phyloP scores from a whole-genome alignment of 108 stramenopile genomes.

The Skeletonema potamos region DNA sequence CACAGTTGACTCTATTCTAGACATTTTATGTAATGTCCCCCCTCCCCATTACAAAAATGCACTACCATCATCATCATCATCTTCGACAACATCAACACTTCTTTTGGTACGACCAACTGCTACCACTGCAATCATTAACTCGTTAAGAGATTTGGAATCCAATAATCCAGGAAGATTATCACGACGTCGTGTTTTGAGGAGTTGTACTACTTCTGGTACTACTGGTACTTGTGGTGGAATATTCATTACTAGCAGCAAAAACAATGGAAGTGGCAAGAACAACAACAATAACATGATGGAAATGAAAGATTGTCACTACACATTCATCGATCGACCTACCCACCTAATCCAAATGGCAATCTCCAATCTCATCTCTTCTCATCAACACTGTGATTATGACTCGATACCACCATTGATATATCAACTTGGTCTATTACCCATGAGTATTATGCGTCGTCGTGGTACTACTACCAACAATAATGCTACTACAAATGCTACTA shows the following conservation, averaged over 20 bases:
- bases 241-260: background rate
- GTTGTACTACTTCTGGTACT: background rate
- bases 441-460: background rate
- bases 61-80: background rate
- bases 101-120: background rate
- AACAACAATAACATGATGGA: background rate
- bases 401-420: slow-evolving; percentile 45
- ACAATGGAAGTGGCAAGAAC: background rate
- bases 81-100: background rate
- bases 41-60: background rate
- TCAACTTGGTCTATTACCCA: slow-evolving; percentile 35
- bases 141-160: slow-evolving; percentile 28
- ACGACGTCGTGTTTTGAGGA: slow-evolving; percentile 15
- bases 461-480: background rate
- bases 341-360: slow-evolving; percentile 7
- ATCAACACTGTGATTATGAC: slow-evolving; percentile 7
- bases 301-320: slow-evolving; percentile 10
- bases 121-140: slow-evolving; percentile 18
- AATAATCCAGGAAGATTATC: slow-evolving; percentile 10
- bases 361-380: background rate
- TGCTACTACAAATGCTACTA: background rate
- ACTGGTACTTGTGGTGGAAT: background rate
- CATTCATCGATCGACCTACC: slow-evolving; percentile 28
- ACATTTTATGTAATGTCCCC: slow-evolving; percentile 13
- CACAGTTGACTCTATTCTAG: slow-evolving; percentile 31